Percentiles rank a stretch among this genome's conserved stretches.
phyloP scores from a whole-genome alignment of 2,329 filamentous ascomycete genomes.

The Ustulina deusta region DNA sequence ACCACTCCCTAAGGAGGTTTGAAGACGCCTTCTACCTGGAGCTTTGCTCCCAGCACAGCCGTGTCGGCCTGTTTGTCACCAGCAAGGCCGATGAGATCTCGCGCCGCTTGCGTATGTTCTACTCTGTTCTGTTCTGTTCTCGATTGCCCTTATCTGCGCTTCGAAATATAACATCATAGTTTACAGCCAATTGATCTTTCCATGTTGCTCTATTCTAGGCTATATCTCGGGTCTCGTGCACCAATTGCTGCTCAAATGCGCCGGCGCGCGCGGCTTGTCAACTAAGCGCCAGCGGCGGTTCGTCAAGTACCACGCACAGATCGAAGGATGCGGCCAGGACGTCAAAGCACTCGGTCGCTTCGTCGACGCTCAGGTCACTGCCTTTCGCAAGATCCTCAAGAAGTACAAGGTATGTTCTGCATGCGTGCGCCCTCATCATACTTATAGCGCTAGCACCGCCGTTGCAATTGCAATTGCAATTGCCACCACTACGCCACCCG shows the following conservation, averaged over 20 bases:
- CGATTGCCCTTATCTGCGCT: background rate
- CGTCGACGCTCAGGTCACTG: slow-evolving; percentile 77
- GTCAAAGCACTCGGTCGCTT: slow-evolving; percentile 75
- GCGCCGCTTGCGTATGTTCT: slow-evolving; percentile 71
- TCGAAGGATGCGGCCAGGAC: slow-evolving; percentile 74
- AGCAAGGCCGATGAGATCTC: slow-evolving; percentile 85
- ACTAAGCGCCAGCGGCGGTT: slow-evolving; percentile 64
- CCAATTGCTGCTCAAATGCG: slow-evolving; percentile 60
- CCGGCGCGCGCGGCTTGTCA: slow-evolving; percentile 53
- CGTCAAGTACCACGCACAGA: slow-evolving; percentile 64
- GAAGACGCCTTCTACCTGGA: slow-evolving; percentile 78
- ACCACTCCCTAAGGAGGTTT: slow-evolving; percentile 70
- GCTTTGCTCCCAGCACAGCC: slow-evolving; percentile 79
- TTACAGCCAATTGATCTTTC: slow-evolving; percentile 9
- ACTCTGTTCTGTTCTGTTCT: background rate
- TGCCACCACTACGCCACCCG: background rate
- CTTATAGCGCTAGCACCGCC: background rate
- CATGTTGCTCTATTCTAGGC: slow-evolving; percentile 51
- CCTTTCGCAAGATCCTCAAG: slow-evolving; percentile 85
- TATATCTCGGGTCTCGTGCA: slow-evolving; percentile 63
- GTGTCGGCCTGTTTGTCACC: slow-evolving; percentile 80
- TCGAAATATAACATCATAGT: background rate
- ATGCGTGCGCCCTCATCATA: slow-evolving; percentile 30
- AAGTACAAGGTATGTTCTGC: slow-evolving; percentile 75
- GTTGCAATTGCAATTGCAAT: slow-evolving; percentile 8